These are phyloP conservation scores for Telopea speciosissima DNA, from an alignment of 177 flowering plant genomes.

Conservation along the genomic window DNA sequence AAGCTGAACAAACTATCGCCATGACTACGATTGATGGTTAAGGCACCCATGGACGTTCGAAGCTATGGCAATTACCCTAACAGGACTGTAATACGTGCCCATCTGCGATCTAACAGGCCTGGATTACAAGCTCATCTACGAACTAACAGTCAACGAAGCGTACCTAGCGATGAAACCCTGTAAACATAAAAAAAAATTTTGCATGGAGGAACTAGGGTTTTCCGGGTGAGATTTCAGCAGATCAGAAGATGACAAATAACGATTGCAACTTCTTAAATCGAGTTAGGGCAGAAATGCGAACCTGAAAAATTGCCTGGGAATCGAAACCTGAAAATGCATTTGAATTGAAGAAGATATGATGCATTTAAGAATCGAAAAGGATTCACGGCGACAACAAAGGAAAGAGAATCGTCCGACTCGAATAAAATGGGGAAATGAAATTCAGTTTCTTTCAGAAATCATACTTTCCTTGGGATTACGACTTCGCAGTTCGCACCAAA, in stretches of 20 bases:
- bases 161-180: neutral
- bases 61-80: neutral
- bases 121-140: neutral
- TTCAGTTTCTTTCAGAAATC: too few relatives aligned
- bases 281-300: neutral
- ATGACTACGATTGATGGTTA: conserved; percentile 8
- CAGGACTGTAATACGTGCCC: neutral
- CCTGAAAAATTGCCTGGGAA: neutral
- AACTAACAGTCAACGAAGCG: neutral
- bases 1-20: neutral
- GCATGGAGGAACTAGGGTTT: neutral
- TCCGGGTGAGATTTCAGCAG: neutral
- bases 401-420: too few relatives aligned
- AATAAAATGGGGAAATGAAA: too few relatives aligned
- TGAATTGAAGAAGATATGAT: too few relatives aligned
- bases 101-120: neutral
- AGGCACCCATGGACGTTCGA: conserved; percentile 9
- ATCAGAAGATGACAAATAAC: neutral
- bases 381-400: too few relatives aligned
- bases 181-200: neutral
- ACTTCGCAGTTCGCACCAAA: too few relatives aligned
- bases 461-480: too few relatives aligned
- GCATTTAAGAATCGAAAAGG: too few relatives aligned
- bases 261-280: neutral
- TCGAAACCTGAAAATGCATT: neutral